A percentile compares a stretch with the other conserved stretches of the same genome.
These are phyloP conservation scores for Suhomyces maxii DNA, from an alignment of 1,139 yeast genomes.

Conservation along the genomic window DNA sequence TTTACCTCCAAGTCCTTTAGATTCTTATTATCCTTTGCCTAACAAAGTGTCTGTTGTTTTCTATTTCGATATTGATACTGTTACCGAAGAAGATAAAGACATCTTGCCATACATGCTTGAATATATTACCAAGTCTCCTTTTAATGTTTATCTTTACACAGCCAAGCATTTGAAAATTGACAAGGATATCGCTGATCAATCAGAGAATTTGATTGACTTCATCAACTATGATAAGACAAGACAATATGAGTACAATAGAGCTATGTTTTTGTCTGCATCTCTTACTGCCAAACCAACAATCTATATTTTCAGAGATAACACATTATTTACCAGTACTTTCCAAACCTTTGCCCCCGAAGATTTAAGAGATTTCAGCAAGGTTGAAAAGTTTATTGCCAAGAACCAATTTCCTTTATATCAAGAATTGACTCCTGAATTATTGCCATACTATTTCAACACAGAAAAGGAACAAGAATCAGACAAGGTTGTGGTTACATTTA, in stretches of 20 bases:
- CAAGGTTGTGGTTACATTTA: conserved; percentile 54
- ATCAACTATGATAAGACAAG: conserved; percentile 42
- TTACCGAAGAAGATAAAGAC: conserved; percentile 59
- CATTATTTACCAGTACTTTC: conserved; percentile 51
- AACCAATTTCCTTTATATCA: conserved; percentile 52
- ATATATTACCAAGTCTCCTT: conserved; percentile 55
- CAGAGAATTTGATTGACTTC: conserved; percentile 38
- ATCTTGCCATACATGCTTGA: conserved; percentile 61
- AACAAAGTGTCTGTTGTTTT: conserved; percentile 52
- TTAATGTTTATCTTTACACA: conserved; percentile 53
- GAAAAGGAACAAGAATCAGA: conserved; percentile 24
- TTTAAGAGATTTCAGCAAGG: conserved; percentile 47
- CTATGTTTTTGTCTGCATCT: conserved; percentile 50
- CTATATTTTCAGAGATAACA: conserved; percentile 56
- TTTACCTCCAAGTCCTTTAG: conserved; percentile 34
- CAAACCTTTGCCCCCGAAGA: conserved; percentile 67
- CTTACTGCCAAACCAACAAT: conserved; percentile 62
- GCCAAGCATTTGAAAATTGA: conserved; percentile 49
- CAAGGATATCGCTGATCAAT: conserved; percentile 42
- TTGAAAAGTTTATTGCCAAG: conserved; percentile 50
- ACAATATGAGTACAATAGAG: conserved; percentile 37
- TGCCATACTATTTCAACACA: conserved; percentile 38
- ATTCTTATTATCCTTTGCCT: conserved; percentile 41
- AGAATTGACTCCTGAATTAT: conserved; percentile 46
- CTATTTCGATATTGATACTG: conserved; percentile 51